phyloP scores from a whole-genome alignment of 2,329 filamentous ascomycete genomes.

The Triangularia verruculosa region DNA sequence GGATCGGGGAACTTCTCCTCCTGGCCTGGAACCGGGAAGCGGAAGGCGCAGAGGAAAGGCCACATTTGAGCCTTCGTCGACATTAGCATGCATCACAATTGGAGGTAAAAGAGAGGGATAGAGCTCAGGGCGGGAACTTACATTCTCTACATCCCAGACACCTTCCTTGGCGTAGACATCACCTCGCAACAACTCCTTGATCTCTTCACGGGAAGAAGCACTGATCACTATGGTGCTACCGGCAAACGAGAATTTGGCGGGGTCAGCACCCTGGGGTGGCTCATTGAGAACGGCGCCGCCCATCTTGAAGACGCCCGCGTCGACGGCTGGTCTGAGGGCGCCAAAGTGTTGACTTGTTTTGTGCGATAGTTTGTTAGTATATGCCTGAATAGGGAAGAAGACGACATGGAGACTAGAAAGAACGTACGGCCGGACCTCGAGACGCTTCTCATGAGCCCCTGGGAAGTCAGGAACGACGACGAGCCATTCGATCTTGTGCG shows the following conservation, averaged over 20 bases:
- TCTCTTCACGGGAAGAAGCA: slow-evolving; percentile 67
- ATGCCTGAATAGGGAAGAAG: slow-evolving; percentile 1
- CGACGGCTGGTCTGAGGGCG: slow-evolving; percentile 49
- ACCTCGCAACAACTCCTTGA: slow-evolving; percentile 61
- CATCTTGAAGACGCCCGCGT: slow-evolving; percentile 58
- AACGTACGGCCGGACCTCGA: slow-evolving; percentile 57
- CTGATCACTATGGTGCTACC: slow-evolving; percentile 68
- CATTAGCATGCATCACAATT: not conserved
- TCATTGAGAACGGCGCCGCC: slow-evolving; percentile 68
- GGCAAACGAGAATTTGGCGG: slow-evolving; percentile 62
- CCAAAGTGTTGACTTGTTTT: slow-evolving; percentile 54
- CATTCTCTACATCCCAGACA: slow-evolving; percentile 78
- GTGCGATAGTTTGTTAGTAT: slow-evolving; percentile 15
- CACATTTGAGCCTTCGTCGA: slow-evolving; percentile 33
- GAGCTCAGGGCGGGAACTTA: slow-evolving; percentile 39
- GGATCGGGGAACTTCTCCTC: slow-evolving; percentile 7
- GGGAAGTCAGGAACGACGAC: slow-evolving; percentile 67
- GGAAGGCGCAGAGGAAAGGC: slow-evolving; percentile 34
- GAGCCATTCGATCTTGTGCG: slow-evolving; percentile 62
- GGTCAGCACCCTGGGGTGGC: slow-evolving; percentile 59
- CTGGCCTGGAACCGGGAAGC: slow-evolving; percentile 24
- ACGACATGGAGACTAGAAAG: not conserved
- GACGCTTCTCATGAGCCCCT: slow-evolving; percentile 56
- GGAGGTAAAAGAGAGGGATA: not conserved
- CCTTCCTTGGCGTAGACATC: slow-evolving; percentile 70